Conservation (phyloP, 257 asterid genomes). For the Apocynum venetum region DNA sequence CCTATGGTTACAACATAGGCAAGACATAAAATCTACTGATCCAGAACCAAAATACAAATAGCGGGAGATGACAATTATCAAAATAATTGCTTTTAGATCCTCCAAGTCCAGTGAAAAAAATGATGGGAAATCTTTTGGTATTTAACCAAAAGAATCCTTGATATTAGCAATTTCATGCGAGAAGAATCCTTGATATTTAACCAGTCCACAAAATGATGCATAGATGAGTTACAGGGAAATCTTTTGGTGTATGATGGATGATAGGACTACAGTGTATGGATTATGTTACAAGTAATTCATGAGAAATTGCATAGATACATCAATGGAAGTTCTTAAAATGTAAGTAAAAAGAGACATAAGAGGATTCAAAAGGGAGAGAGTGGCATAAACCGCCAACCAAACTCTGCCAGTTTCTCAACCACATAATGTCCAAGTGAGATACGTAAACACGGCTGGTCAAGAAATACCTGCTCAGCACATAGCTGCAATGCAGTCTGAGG, state of each 20-base stretch:
- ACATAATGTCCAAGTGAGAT: background rate
- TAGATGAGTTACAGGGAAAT: background rate
- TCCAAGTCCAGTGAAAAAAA: background rate
- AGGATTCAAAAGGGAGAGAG: background rate
- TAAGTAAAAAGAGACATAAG: background rate
- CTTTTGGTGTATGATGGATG: background rate
- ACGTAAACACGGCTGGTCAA: background rate
- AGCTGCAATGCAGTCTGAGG: constrained; percentile 48
- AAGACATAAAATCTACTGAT: background rate
- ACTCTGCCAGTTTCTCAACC: background rate
- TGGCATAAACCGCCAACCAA: background rate
- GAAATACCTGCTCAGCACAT: constrained; percentile 77
- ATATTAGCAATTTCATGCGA: no score
- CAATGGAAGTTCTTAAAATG: background rate
- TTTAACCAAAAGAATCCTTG: background rate
- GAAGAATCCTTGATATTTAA: background rate
- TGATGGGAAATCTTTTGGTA: no score
- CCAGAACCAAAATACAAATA: background rate
- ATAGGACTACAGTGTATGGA: background rate
- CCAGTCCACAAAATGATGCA: background rate
- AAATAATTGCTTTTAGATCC: background rate
- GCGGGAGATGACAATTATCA: background rate
- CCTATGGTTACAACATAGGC: background rate
- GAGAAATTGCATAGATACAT: background rate
- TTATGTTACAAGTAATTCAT: background rate